Evolutionary conservation across 2,329 filamentous ascomycete species (phyloP), one percentile per base, ranked within the genome.

Genomic region (Colletotrichum sp.): DNA sequence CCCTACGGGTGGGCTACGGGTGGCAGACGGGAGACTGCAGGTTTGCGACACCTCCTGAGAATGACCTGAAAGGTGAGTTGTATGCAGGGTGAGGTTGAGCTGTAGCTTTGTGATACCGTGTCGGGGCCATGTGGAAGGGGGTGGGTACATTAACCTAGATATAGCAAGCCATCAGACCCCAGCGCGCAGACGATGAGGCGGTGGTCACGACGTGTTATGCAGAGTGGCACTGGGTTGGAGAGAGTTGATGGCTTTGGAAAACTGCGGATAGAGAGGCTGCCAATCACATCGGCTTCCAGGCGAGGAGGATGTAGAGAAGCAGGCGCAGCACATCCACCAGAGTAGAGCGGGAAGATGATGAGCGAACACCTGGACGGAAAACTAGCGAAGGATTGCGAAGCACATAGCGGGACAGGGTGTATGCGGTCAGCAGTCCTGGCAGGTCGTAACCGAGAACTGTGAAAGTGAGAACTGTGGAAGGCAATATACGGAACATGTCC

Each of bases 1-100:
- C 73, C 71, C 51, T 74, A 67, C 43, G 47, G 71, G 47, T 62
- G 66, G 47, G 36, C 71, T 58, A 61, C 62, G 69, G 57, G 72
- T 67, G 66, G 58, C 43, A 51, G 34, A 57, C 75, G 75, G 73
- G 55, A 76, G 43, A 63, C 38, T 73, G 69, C 75, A 75, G 73
- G 38, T 64, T 47, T 73, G 75, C 57, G 69, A 54, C 61, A 76
- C 73, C 69, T 72, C 57, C 34, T 72, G 64, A 57, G 38, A 66
- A 76, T 70, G 72, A 72, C 47, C 34, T 72, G 64, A 57, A 54
- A 63, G 72, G 65, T 55, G 24, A 66, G 36, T 65, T 27, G 54
- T 66, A 67, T 58, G 65, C 70, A 70, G 51, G 29, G 58, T 66
- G 55, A 64, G 34, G 43, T 51, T 27, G 65, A 64, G 59, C n/a